A percentile compares a stretch with the other conserved stretches of the same genome.
Evolutionary conservation across 768 basidiomycete genomes (phyloP).

Genomic region (Hysterangium stoloniferum): DNA sequence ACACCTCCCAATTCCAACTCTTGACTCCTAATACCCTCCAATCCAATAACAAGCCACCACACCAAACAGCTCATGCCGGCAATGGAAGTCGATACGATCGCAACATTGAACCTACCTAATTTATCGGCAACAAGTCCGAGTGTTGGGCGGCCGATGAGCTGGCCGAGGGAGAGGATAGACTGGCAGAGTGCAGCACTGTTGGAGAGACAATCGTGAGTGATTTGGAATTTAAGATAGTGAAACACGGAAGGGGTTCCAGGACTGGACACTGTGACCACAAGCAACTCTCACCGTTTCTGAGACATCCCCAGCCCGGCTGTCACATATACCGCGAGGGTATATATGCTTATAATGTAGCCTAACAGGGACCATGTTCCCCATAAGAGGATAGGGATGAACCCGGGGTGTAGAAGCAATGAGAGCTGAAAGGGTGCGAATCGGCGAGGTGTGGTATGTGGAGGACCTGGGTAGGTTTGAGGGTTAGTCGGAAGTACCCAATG

Average conservation of each 20-base stretch:
- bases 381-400: conserved; percentile 23
- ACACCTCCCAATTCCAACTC: too few species aligned
- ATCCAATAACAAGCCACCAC: conserved; percentile 25
- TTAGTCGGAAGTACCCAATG: too few species aligned
- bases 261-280: too few species aligned
- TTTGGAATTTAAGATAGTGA: too few species aligned
- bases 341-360: conserved; percentile 25
- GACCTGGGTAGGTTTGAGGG: not conserved
- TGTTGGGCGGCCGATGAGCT: conserved; percentile 25
- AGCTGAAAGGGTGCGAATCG: conserved; percentile 20
- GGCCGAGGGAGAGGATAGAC: conserved; percentile 25
- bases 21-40: conserved; percentile 16
- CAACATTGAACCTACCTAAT: conserved; percentile 24
- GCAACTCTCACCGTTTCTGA: conserved; percentile 18
- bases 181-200: conserved; percentile 25
- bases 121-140: conserved; percentile 22
- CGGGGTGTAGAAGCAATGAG: conserved; percentile 20
- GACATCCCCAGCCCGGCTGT: conserved; percentile 22
- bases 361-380: conserved; percentile 24
- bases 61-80: conserved; percentile 23
- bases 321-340: conserved; percentile 25
- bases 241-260: too few species aligned
- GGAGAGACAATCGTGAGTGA: too few species aligned
- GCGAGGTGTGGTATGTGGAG: not conserved
- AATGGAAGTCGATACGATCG: conserved; percentile 22